Base-by-base conservation (phyloP, 176 grass and related monocot genomes). In the Zoysia japonica region DNA sequence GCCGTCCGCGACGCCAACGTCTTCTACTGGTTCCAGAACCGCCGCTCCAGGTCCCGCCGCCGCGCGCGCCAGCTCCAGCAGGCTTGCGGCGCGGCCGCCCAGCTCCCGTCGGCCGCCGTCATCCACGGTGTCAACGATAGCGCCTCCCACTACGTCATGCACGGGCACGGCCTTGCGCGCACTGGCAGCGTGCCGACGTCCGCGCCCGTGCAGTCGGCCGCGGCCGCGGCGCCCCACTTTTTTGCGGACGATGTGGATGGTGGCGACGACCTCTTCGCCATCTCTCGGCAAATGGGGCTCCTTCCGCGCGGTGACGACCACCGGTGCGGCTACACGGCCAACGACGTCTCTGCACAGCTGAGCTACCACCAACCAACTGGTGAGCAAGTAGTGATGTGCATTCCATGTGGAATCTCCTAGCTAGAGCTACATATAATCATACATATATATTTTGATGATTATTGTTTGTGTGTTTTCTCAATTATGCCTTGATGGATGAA, bases 21-120 rank as follows among this genome's bases (percentile, higher is more conserved):
- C 15, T 88, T 88, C 81, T 84, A 88, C 76, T 88, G 86, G 86
- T 88, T 88, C 70, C 86, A 88, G 81, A 88, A 88, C 76, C 86
- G 86, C 70, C 86, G 86, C 28, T 88, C 86, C 63, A 70, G 86
- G 38, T 84, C 86, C 12, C 86, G 86, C 63, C 86, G 86, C 70
- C 86, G 81, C 16, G 86, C 86, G 2, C 81, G 86, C 44, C 81
- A 88, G 86, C 81, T 84, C 63, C 86, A 88, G 81, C 86, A 88
- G 70, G 71, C 81, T 6, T 85, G 67, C 19, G 54, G 6, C 19
- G 75, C 36, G 9, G 51, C 36, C 2, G 13, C 48, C 4, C 42
- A 48, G 62, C 13, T 11, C 38, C 43, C 17, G 2, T 5, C 62
- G 1, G 40, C 11, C 11, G 3, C 20, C 12, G 7, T 3, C 15